Percentiles rank a stretch among this genome's conserved stretches.
phyloP scores from a whole-genome alignment of 2,329 filamentous ascomycete genomes.

The Trichoderma citrinoviride region DNA sequence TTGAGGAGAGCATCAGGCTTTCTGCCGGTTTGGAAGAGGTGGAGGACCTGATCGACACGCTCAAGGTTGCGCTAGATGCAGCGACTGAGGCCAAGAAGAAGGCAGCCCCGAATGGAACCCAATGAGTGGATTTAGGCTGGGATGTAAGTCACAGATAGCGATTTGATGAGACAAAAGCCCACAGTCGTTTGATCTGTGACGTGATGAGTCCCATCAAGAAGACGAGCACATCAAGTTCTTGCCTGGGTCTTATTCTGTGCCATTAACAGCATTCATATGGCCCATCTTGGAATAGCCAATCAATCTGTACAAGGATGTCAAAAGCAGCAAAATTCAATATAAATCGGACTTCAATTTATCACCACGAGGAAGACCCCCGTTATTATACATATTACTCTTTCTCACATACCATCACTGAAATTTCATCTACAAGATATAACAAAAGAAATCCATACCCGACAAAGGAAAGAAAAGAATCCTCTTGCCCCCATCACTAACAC shows the following conservation, averaged over 20 bases:
- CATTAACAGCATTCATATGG: too few species aligned
- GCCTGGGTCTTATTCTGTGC: too few species aligned
- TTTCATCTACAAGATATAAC: too few species aligned
- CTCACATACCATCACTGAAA: too few species aligned
- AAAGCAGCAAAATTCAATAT: too few species aligned
- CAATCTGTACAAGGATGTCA: too few species aligned
- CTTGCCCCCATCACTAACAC: not conserved
- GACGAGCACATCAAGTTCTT: too few species aligned
- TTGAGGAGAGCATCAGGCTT: conserved; percentile 44
- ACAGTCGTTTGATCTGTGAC: too few species aligned
- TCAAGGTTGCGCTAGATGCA: conserved; percentile 27
- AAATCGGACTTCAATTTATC: too few species aligned
- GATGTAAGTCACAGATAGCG: not conserved
- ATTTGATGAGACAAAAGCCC: not conserved
- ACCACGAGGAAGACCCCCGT: too few species aligned
- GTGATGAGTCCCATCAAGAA: not conserved
- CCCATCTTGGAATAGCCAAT: too few species aligned
- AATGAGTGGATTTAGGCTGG: not conserved
- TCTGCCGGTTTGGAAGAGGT: conserved; percentile 47
- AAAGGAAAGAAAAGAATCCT: not conserved
- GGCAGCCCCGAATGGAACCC: not conserved
- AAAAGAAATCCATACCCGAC: not conserved
- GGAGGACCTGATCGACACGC: conserved; percentile 42
- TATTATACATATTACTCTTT: too few species aligned
- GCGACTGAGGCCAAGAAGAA: conserved; percentile 22